Evolutionary conservation across 257 asterid species (phyloP).

Genomic region (Prunella vulgaris): DNA sequence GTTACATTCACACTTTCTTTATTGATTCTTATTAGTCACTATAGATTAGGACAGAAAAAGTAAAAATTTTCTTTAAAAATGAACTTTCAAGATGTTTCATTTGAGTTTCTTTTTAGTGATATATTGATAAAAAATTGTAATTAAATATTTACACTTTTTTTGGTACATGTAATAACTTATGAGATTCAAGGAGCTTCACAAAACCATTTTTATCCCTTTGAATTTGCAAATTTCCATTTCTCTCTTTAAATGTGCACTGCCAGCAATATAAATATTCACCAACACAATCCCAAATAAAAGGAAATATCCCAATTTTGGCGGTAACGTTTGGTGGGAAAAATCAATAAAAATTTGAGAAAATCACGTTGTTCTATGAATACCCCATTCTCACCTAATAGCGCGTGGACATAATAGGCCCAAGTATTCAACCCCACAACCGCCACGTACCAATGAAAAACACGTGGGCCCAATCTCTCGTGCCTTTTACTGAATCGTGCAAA

Average conservation of each 20-base stretch:
- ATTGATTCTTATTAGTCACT: too few relatives aligned
- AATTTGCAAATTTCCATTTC: too few relatives aligned
- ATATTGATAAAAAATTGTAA: too few relatives aligned
- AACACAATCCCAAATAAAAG: slow-evolving; percentile 12
- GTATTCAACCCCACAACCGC: slow-evolving; percentile 1
- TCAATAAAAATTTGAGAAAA: slow-evolving; percentile 31
- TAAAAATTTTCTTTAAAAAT: too few relatives aligned
- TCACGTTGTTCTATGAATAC: not conserved
- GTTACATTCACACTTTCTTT: too few relatives aligned
- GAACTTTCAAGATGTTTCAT: too few relatives aligned
- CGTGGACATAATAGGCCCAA: slow-evolving; percentile 2
- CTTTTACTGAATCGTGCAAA: not conserved
- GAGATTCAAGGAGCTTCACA: too few relatives aligned
- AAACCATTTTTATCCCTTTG: not conserved
- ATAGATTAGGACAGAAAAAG: too few relatives aligned
- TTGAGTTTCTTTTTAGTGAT: too few relatives aligned
- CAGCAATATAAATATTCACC: not conserved
- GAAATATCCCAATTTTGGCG: slow-evolving; percentile 54
- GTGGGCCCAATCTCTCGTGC: not conserved
- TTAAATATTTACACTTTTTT: too few relatives aligned
- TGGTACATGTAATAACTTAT: too few relatives aligned
- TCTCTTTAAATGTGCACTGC: not conserved
- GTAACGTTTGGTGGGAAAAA: slow-evolving; percentile 61
- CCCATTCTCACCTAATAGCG: slow-evolving; percentile 25
- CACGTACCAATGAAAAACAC: slow-evolving; percentile 23